Percentiles rank a stretch among this genome's conserved stretches.
Evolutionary conservation across 208 protist species (phyloP).

Genomic region (Acanthamoeba culbertsoni): DNA sequence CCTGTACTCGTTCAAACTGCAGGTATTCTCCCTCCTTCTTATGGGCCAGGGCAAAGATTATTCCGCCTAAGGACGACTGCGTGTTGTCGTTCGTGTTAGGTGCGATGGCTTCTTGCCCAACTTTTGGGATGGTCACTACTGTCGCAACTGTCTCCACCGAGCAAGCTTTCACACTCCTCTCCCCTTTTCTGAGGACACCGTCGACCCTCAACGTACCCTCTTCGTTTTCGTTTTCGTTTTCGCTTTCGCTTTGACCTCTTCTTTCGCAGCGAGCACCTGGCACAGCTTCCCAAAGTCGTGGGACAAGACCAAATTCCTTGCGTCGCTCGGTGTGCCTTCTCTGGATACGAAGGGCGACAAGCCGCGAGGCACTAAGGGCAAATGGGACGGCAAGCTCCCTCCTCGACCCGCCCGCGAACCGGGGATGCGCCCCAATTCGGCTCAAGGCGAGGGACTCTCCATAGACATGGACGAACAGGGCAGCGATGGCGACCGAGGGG

Average conservation of each 20-base stretch:
- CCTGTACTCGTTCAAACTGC: not conserved
- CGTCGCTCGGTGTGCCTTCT: not conserved
- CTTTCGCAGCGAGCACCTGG: not conserved
- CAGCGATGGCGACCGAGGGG: not conserved
- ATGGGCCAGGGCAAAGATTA: too few species aligned
- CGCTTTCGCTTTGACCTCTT: not conserved
- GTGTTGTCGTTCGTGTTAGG: not conserved
- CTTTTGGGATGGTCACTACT: conserved; percentile 17
- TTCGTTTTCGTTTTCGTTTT: not conserved
- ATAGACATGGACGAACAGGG: not conserved
- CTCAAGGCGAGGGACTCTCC: not conserved
- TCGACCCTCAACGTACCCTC: not conserved
- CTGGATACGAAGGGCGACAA: not conserved
- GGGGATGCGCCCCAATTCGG: not conserved
- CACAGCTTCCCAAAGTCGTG: conserved; percentile 45
- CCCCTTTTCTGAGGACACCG: not conserved
- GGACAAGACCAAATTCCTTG: not conserved
- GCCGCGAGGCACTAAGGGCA: not conserved
- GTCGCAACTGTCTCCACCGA: not conserved
- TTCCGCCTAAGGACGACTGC: too few species aligned
- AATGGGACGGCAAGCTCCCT: not conserved
- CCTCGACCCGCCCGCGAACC: not conserved
- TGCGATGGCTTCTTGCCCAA: not conserved
- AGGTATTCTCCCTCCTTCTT: not conserved
- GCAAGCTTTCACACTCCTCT: not conserved